Conservation (phyloP, 441 rosid genomes). For the Pelargonium cotyledonis region DNA sequence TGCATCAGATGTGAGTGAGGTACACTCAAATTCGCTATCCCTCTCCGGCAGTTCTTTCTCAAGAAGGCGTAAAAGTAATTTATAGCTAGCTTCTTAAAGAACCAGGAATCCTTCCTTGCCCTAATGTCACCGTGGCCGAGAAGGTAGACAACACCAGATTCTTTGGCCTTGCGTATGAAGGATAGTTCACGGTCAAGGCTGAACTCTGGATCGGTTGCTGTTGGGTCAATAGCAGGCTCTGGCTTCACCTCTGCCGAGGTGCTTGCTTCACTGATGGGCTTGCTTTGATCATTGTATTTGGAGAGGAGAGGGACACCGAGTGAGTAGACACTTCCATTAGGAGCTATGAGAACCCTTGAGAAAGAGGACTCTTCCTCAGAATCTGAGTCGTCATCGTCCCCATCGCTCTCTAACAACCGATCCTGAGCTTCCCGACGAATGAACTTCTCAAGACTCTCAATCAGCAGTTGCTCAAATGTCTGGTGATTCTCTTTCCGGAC, state of each 20-base stretch:
- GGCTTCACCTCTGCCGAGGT: constrained; percentile 40
- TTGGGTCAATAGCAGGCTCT: constrained; percentile 30
- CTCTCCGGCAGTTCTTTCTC: constrained; percentile 93
- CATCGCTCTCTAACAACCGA: constrained; percentile 80
- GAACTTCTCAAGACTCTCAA: constrained; percentile 97
- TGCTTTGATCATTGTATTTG: constrained; percentile 45
- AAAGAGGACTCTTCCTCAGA: constrained; percentile 47
- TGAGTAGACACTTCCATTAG: constrained; percentile 84
- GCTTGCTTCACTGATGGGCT: constrained; percentile 46
- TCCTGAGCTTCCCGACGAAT: constrained; percentile 95
- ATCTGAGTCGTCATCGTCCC: constrained; percentile 52
- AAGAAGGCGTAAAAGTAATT: constrained; percentile 91
- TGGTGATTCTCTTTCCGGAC: constrained; percentile 92
- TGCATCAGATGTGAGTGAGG: constrained; percentile 95
- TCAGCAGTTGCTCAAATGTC: constrained; percentile 84
- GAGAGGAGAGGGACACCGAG: constrained; percentile 75
- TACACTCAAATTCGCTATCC: constrained; percentile 77
- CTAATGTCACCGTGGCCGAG: constrained; percentile 96
- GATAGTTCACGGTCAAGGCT: constrained; percentile 90
- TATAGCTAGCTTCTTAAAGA: constrained; percentile 78
- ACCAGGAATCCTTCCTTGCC: constrained; percentile 95
- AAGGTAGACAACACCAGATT: constrained; percentile 93
- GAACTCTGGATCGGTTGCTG: constrained; percentile 55
- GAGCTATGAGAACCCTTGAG: constrained; percentile 69
- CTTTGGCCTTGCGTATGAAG: constrained; percentile 82